phyloP scores from a whole-genome alignment of 1,284 basidiomycete genomes.

The Pseudozyma pruni region DNA sequence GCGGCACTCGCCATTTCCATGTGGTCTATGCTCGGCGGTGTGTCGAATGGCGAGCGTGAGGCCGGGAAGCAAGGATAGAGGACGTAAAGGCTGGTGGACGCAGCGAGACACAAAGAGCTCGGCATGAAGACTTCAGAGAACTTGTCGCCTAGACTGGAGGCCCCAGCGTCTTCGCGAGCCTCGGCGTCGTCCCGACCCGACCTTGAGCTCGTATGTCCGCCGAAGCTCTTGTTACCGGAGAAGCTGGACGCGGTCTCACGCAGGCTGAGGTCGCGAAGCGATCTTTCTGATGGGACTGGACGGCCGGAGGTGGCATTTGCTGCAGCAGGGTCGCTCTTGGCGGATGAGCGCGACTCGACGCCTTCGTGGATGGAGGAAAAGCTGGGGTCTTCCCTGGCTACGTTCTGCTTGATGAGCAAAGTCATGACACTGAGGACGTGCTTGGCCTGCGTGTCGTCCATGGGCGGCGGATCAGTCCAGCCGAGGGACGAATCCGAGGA shows the following conservation, averaged over 20 bases:
- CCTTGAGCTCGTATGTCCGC: slow-evolving; percentile 20
- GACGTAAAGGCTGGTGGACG: slow-evolving; percentile 51
- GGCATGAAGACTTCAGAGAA: slow-evolving; percentile 46
- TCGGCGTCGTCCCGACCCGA: slow-evolving; percentile 32
- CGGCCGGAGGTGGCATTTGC: slow-evolving; percentile 19
- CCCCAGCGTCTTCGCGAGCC: slow-evolving; percentile 18
- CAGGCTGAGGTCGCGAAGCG: slow-evolving; percentile 38
- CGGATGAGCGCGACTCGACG: slow-evolving; percentile 19
- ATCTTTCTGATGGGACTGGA: slow-evolving; percentile 34
- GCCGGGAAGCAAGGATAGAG: slow-evolving; percentile 60
- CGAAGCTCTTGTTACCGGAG: slow-evolving; percentile 29
- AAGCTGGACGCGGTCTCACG: slow-evolving; percentile 36
- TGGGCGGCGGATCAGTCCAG: slow-evolving; percentile 78
- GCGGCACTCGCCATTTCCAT: slow-evolving; percentile 2
- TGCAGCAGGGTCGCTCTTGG: slow-evolving; percentile 16
- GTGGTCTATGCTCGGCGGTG: slow-evolving; percentile 12
- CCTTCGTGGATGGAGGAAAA: slow-evolving; percentile 38
- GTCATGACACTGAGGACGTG: slow-evolving; percentile 79
- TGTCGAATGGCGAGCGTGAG: slow-evolving; percentile 49
- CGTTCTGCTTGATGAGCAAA: slow-evolving; percentile 77
- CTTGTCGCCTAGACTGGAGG: slow-evolving; percentile 18
- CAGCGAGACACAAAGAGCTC: slow-evolving; percentile 49
- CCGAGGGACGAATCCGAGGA: slow-evolving; percentile 35
- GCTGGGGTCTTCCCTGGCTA: slow-evolving; percentile 56
- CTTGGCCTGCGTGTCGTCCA: slow-evolving; percentile 87